phyloP scores from a whole-genome alignment of 495 filamentous ascomycete genomes.

The Penicillium roqueforti region DNA sequence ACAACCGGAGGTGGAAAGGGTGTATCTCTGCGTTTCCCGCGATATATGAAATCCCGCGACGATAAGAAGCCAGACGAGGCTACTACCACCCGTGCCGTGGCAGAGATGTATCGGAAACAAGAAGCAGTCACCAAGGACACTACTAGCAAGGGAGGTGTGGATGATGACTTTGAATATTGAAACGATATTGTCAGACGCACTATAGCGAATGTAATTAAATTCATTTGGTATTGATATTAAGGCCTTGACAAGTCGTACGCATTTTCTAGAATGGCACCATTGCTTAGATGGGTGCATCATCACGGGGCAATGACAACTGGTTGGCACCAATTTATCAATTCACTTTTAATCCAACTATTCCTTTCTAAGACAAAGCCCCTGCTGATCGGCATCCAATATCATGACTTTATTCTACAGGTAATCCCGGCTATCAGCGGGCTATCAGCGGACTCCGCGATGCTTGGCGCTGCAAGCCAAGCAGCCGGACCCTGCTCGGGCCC shows the following conservation, averaged over 20 bases:
- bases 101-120: conserved; percentile 96
- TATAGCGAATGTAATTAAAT: conserved; percentile 6
- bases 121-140: conserved; percentile 65
- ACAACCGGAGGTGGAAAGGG: conserved; percentile 69
- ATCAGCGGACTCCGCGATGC: conserved; percentile 9
- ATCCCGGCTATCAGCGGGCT: conserved; percentile 14
- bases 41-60: conserved; percentile 83
- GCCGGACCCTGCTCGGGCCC: not conserved
- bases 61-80: conserved; percentile 95
- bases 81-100: conserved; percentile 74
- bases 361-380: not conserved
- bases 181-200: conserved; percentile 1
- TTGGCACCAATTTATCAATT: not conserved
- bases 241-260: not conserved
- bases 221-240: not conserved
- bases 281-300: conserved; percentile 4
- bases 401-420: not conserved
- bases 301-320: not conserved
- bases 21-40: conserved; percentile 81
- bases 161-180: conserved; percentile 98
- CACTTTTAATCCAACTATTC: not conserved
- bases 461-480: conserved; percentile 33
- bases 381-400: not conserved
- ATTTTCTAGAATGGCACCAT: conserved; percentile 7
- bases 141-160: conserved; percentile 73